Conservation (phyloP, 768 basidiomycete genomes). For the Gloeopeniophorella convolvens region DNA sequence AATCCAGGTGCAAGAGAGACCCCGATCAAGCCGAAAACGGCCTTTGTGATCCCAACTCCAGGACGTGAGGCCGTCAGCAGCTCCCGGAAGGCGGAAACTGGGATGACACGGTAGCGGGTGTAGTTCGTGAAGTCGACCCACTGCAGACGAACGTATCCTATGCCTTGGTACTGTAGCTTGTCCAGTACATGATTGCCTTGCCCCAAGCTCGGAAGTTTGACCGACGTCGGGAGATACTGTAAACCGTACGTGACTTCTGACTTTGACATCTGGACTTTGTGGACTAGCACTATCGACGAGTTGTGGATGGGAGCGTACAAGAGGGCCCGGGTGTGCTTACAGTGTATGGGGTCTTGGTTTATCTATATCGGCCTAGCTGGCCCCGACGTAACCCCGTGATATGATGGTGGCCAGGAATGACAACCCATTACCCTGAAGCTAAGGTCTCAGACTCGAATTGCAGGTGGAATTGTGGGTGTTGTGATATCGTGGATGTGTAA, state of each 20-base stretch:
- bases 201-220: conserved; percentile 2
- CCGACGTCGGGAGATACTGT: conserved; percentile 1
- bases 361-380: too few relatives aligned
- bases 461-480: too few relatives aligned
- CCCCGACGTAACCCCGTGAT: too few relatives aligned
- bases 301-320: too few relatives aligned
- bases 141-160: conserved; percentile 41
- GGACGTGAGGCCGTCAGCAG: conserved; percentile 48
- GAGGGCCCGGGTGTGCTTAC: too few relatives aligned
- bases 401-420: too few relatives aligned
- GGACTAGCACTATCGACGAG: too few relatives aligned
- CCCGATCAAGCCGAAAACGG: conserved; percentile 45
- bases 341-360: too few relatives aligned
- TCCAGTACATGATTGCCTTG: not conserved
- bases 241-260: conserved; percentile 6
- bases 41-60: conserved; percentile 44
- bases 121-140: conserved; percentile 63
- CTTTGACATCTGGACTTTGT: too few relatives aligned
- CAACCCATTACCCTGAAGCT: too few relatives aligned
- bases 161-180: not conserved
- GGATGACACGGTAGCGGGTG: conserved; percentile 53
- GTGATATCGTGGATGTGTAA: too few relatives aligned
- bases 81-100: conserved; percentile 46
- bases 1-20: conserved; percentile 44
- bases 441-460: too few relatives aligned